Base-by-base conservation (phyloP, 2,329 filamentous ascomycete species). In the Acrodontium crateriforme region DNA sequence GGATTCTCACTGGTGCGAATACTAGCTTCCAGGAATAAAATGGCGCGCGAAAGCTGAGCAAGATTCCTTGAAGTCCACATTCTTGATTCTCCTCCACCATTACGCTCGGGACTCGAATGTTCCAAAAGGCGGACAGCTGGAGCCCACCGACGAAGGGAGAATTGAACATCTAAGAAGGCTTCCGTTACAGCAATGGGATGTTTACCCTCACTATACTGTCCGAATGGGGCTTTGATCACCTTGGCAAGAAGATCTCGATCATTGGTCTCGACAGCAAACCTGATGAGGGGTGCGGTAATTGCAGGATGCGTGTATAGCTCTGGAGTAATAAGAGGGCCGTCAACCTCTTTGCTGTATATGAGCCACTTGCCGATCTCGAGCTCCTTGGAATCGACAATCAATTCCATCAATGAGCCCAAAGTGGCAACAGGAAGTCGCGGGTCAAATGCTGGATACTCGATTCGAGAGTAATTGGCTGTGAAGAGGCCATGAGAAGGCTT, bases 311-410 rank as follows among this genome's bases (percentile, higher is more conserved):
- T 42, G 38, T 69, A 71, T 15, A 59, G 37, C 12, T 44, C 41
- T 9, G 44, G 39, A 13, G 58, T 49, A 14, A 74, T 67, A 3
- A 65, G 35, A n/a, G 67, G 65, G 0, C 65, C 67, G 38, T 71
- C 67, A 9, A 67, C 37, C 36, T 69, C 67, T 7, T 58, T 41
- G 1, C 60, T 62, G 30, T 62, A 59, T 1, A 74, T 48, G 9
- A 74, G 48, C 60, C 63, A 70, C 17, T 59, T 54, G 3, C 63
- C 68, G 29, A 73, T 53, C 10, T 60, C 56, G 33, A 58, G 64
- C 6, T 57, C 47, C 27, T 56, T 55, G 9, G 59, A 52, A 12
- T 59, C 52, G 1, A 59, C 65, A 13, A 59, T 52, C 16, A 71
- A 39, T 33, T 69, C 63, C 13, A 74, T 50, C 14, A 73, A 46